These are phyloP conservation scores for Cercophora sp. DNA, from an alignment of 495 filamentous ascomycete species.

Conservation along the genomic window DNA sequence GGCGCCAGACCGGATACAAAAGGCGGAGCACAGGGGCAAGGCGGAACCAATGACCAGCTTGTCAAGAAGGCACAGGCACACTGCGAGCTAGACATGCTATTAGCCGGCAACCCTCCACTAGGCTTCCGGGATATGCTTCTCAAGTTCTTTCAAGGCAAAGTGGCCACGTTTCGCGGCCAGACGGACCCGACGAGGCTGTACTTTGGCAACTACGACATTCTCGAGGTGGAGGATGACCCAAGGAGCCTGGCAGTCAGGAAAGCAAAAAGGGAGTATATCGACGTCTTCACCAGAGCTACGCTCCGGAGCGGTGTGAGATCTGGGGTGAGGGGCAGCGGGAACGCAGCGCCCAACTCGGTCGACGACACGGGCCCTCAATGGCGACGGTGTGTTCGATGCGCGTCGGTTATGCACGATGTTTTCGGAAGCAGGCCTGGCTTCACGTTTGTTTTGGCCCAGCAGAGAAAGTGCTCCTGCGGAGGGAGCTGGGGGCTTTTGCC, in stretches of 20 bases:
- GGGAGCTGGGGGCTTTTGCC: conserved; percentile 45
- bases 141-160: conserved; percentile 41
- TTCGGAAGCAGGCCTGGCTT: conserved; percentile 35
- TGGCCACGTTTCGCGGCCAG: conserved; percentile 35
- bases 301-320: conserved; percentile 9
- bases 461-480: conserved; percentile 50
- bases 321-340: conserved; percentile 8
- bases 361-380: conserved; percentile 30
- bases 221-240: conserved; percentile 44
- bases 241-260: conserved; percentile 23
- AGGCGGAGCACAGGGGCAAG: conserved; percentile 32
- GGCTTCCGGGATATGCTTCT: conserved; percentile 45
- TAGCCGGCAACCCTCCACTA: conserved; percentile 41
- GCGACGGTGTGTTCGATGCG: conserved; percentile 59
- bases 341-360: conserved; percentile 1
- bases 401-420: conserved; percentile 61
- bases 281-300: conserved; percentile 39
- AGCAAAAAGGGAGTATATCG: conserved; percentile 28
- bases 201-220: conserved; percentile 46
- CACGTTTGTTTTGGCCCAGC: conserved; percentile 50
- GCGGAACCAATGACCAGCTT: conserved; percentile 28
- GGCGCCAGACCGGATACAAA: conserved; percentile 19
- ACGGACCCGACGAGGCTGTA: conserved; percentile 46
- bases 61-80: conserved; percentile 34
- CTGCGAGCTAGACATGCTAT: conserved; percentile 47